Percentiles rank a stretch among this genome's conserved stretches.
Evolutionary conservation across 208 protist genomes (phyloP).

Genomic region (Trypanosoma boissoni): DNA sequence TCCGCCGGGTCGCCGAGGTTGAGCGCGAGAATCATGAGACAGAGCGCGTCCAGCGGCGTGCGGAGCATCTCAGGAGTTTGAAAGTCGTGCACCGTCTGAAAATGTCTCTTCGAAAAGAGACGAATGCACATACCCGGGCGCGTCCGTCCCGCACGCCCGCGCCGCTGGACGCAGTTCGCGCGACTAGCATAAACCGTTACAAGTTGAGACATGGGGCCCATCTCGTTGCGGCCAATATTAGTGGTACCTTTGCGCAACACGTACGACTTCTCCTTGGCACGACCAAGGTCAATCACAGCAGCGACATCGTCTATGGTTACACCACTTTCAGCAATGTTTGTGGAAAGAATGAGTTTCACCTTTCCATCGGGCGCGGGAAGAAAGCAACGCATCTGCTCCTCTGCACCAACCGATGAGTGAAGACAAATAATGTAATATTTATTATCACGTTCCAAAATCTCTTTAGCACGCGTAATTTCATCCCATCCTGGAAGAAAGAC

Average conservation of each 20-base stretch:
- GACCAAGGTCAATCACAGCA: slow-evolving; percentile 97
- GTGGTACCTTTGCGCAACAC: slow-evolving; percentile 46
- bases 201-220: slow-evolving; percentile 57
- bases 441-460: slow-evolving; percentile 71
- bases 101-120: slow-evolving; percentile 88
- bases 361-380: slow-evolving; percentile 87
- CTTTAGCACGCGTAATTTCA: slow-evolving; percentile 78
- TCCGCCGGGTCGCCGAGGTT: slow-evolving; percentile 56
- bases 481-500: slow-evolving; percentile 94
- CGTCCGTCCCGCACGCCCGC: slow-evolving; percentile 93
- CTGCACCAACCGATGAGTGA: slow-evolving; percentile 92
- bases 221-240: slow-evolving; percentile 28
- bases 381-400: slow-evolving; percentile 98
- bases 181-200: slow-evolving; percentile 81
- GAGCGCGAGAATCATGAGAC: slow-evolving; percentile 78
- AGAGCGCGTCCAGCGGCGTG: slow-evolving; percentile 91
- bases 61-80: slow-evolving; percentile 95
- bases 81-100: slow-evolving; percentile 74
- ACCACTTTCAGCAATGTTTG: slow-evolving; percentile 99
- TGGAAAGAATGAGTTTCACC: slow-evolving; percentile 97
- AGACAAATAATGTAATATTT: slow-evolving; percentile 76
- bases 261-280: slow-evolving; percentile 95
- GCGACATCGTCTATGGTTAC: slow-evolving; percentile 99
- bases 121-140: slow-evolving; percentile 92
- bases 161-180: slow-evolving; percentile 92